Conservation (phyloP, 345 rosid species). For the Hibiscus mutabilis region DNA sequence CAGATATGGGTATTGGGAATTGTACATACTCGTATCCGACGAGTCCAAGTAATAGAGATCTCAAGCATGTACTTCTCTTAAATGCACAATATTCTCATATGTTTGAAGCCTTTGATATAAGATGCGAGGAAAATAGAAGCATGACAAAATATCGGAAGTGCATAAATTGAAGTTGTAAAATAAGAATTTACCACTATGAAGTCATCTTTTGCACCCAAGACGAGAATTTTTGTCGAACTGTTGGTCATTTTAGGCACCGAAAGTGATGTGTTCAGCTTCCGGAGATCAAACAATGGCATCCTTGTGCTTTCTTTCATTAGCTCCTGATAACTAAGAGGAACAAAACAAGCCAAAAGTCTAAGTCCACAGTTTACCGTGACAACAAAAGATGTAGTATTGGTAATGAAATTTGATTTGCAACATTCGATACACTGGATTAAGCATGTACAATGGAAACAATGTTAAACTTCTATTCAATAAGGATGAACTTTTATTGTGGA, state of each 20-base stretch:
- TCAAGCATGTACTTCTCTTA: too few relatives aligned
- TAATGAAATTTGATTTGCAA: neutral
- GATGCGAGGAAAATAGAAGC: neutral
- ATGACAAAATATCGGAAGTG: neutral
- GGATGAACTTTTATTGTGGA: neutral
- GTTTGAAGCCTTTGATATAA: neutral
- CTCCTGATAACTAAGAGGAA: slow-evolving; percentile 59
- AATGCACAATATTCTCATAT: neutral
- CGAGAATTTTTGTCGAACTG: slow-evolving; percentile 43
- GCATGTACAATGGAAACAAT: neutral
- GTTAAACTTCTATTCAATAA: neutral
- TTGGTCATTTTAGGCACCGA: slow-evolving; percentile 62
- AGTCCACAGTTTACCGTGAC: neutral
- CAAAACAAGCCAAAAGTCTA: slow-evolving; percentile 1
- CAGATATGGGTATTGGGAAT: neutral
- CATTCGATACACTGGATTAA: neutral
- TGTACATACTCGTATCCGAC: neutral
- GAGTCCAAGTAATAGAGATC: neutral
- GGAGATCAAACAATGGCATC: slow-evolving; percentile 69
- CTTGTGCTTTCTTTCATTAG: slow-evolving; percentile 74
- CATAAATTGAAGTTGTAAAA: neutral
- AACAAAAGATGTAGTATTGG: neutral
- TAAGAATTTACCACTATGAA: slow-evolving; percentile 64
- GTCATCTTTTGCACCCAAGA: slow-evolving; percentile 71
- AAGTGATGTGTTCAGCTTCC: slow-evolving; percentile 79